Percentiles rank a stretch among this genome's conserved stretches.
Conservation (phyloP, 1,284 basidiomycete species). For the Ustilago crameri region DNA sequence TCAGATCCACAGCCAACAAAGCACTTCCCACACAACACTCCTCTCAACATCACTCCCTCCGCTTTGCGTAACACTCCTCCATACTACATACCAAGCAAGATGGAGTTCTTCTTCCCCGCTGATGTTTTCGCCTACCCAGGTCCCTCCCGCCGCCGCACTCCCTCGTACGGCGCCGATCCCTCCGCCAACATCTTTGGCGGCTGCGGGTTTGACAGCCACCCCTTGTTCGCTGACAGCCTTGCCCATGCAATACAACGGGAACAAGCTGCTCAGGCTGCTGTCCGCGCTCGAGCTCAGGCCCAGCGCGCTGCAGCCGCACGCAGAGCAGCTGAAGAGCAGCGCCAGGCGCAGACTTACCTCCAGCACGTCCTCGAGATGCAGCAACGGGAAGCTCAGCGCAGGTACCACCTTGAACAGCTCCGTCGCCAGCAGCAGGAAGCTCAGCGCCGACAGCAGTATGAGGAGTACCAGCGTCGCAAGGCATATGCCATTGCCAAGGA, state of each 20-base stretch:
- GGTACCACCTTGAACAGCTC: conserved; percentile 40
- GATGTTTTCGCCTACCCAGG: conserved; percentile 47
- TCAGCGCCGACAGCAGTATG: conserved; percentile 37
- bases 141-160: conserved; percentile 19
- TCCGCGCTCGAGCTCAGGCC: conserved; percentile 29
- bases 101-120: conserved; percentile 57
- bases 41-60: conserved; percentile 3
- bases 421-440: conserved; percentile 44
- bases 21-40: not conserved
- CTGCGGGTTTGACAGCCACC: conserved; percentile 46
- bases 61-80: conserved; percentile 1
- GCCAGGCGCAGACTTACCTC: conserved; percentile 40
- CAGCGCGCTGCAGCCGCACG: conserved; percentile 37
- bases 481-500: conserved; percentile 46
- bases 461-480: conserved; percentile 50
- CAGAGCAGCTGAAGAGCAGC: conserved; percentile 38
- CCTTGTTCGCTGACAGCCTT: conserved; percentile 29
- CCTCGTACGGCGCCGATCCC: conserved; percentile 18
- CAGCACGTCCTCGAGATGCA: conserved; percentile 42
- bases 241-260: conserved; percentile 45
- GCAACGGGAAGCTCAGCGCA: conserved; percentile 42
- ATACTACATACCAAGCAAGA: conserved; percentile 1
- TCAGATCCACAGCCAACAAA: conserved; percentile 8
- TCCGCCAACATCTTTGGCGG: conserved; percentile 29
- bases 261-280: conserved; percentile 30